phyloP scores from a whole-genome alignment of 306 rosid species.

The Spatholobus suberectus region DNA sequence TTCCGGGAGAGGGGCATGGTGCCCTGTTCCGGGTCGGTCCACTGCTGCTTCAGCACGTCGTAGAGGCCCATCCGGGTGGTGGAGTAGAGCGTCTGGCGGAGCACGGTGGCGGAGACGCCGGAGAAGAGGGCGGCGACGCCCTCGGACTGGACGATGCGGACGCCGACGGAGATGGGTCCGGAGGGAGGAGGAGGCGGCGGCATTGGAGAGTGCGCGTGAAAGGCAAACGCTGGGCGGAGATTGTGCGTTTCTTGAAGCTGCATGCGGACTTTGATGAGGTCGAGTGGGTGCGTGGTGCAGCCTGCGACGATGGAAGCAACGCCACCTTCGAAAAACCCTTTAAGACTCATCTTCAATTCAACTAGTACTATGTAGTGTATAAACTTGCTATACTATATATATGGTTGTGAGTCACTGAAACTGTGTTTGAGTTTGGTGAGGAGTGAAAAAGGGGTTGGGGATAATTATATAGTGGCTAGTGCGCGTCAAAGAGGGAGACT shows the following conservation, averaged over 20 bases:
- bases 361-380: too few species aligned
- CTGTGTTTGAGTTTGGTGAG: too few species aligned
- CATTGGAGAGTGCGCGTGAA: conserved; percentile 43
- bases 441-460: too few species aligned
- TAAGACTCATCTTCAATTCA: conserved; percentile 40
- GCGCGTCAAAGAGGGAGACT: too few species aligned
- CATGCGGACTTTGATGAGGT: conserved; percentile 89
- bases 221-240: conserved; percentile 66
- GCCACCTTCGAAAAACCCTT: conserved; percentile 69
- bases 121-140: conserved; percentile 69
- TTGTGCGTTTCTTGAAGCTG: conserved; percentile 71
- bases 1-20: conserved; percentile 55
- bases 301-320: conserved; percentile 73
- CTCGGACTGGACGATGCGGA: conserved; percentile 53
- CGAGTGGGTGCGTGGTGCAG: conserved; percentile 66
- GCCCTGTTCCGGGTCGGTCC: conserved; percentile 64
- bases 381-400: too few species aligned
- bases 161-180: conserved; percentile 66
- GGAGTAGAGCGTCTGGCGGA: conserved; percentile 82
- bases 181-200: neutral
- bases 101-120: conserved; percentile 83
- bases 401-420: too few species aligned
- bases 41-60: conserved; percentile 66
- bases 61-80: conserved; percentile 90
- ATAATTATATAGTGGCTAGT: too few species aligned